Evolutionary conservation across 2,329 filamentous ascomycete species (phyloP), one percentile per base, ranked within the genome.

Genomic region (Exophiala spinifera): DNA sequence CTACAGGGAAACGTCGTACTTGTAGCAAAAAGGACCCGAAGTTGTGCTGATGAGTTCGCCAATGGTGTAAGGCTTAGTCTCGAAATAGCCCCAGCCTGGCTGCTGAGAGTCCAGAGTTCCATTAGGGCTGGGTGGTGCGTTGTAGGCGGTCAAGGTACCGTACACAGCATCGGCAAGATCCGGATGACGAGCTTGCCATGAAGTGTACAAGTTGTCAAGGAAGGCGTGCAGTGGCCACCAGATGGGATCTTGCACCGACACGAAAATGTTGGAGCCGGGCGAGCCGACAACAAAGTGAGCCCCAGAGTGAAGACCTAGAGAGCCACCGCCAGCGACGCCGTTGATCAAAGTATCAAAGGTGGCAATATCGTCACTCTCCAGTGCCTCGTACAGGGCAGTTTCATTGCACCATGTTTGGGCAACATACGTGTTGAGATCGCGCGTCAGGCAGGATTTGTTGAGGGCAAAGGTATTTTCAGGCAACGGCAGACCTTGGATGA

Each of bases 1-100:
- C n/a, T 44, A 61, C 23, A 63, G 43, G 25, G 45, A 15, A 50
- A 62, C 53, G 39, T 65, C 63, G 46, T 65, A 65, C 49, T 59
- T 53, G 54, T 65, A 65, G 42, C 63, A 65, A 49, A 64, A 65
- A 8, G 63, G 63, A 10, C 63, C 63, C 17, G 59, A 52, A 7
- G 62, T 64, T 7, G 62, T 65, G 45, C 55, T 63, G 21, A 62
- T 61, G 19, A 65, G 46, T 15, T 64, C 62, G 14, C 58, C 48
- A 31, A 65, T 56, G 1, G 51, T 48, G 46, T 53, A 42, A 25
- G 21, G 37, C 3, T 49, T 17, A 10, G 40, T 25, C 10, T 57
- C 45, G 39, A 65, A 62, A 40, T 61, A 65, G 15, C 60, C 61
- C 57, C 54, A 60, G 33, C 57, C 55, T 6, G 62, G 62, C 14